phyloP scores from a whole-genome alignment of 164 flowering plant genomes.

The Saururus chinensis region DNA sequence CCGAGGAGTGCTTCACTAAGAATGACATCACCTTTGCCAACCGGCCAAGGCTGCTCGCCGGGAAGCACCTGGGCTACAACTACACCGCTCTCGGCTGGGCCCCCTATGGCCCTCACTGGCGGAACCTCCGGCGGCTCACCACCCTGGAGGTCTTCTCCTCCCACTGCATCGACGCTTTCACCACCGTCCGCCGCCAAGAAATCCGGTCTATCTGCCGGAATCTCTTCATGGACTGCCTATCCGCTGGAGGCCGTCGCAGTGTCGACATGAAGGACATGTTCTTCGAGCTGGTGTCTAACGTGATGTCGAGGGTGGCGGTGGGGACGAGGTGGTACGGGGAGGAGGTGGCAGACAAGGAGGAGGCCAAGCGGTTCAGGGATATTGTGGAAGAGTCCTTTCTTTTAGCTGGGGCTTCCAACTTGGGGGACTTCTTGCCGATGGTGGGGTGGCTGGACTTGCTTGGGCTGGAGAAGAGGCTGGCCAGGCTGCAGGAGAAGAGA shows the following conservation, averaged over 20 bases:
- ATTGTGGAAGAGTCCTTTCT: constrained; percentile 11
- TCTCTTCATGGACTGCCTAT: not conserved
- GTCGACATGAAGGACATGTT: constrained; percentile 7
- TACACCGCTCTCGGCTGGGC: constrained; percentile 7
- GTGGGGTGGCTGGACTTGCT: constrained; percentile 12
- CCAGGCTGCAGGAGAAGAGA: constrained; percentile 7
- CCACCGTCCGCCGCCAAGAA: constrained; percentile 6
- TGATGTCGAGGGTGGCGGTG: constrained; percentile 4
- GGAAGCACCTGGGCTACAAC: constrained; percentile 12
- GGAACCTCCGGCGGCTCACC: constrained; percentile 11
- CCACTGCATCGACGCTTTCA: constrained; percentile 4
- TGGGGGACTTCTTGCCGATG: constrained; percentile 21
- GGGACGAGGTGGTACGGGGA: constrained; percentile 11
- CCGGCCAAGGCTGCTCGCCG: constrained; percentile 19
- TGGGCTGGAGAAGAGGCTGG: constrained; percentile 18
- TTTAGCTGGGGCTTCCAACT: constrained; percentile 4
- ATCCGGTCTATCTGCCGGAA: not conserved
- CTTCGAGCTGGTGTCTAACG: constrained; percentile 3
- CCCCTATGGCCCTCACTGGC: constrained; percentile 15
- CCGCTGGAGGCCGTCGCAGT: not conserved
- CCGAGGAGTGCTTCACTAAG: constrained; percentile 20
- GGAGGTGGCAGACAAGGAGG: constrained; percentile 10
- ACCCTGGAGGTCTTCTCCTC: constrained; percentile 11
- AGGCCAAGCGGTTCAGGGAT: constrained; percentile 7
- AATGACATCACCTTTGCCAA: constrained; percentile 24